A percentile compares a stretch with the other conserved stretches of the same genome.
Conservation (phyloP, 805 yeast genomes). For the Naumovozyma dairenensis region DNA sequence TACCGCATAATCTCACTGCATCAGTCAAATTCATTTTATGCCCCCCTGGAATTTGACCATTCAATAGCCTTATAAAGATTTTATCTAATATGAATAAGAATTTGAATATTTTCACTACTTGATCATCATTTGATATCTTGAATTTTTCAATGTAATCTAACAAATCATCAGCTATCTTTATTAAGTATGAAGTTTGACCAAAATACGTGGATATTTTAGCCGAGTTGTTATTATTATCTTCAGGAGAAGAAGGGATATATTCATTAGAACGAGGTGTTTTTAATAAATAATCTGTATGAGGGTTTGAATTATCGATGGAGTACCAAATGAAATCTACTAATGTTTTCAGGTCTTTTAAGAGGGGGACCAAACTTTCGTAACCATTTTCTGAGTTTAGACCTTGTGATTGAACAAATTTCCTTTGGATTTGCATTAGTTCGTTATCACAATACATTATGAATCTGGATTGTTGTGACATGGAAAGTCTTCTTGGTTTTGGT, state of each 20-base stretch:
- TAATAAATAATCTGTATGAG: slow-evolving; percentile 23
- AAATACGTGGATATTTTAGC: slow-evolving; percentile 26
- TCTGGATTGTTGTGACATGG: slow-evolving; percentile 45
- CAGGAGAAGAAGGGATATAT: neutral
- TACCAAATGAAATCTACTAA: slow-evolving; percentile 54
- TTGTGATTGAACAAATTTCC: slow-evolving; percentile 41
- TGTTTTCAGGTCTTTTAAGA: slow-evolving; percentile 38
- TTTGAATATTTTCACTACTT: slow-evolving; percentile 31
- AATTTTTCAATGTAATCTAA: slow-evolving; percentile 48
- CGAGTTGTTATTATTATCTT: neutral
- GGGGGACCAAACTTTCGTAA: slow-evolving; percentile 24
- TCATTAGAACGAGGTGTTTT: neutral
- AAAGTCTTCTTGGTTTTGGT: slow-evolving; percentile 24
- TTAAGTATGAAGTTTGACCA: slow-evolving; percentile 55
- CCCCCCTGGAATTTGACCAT: slow-evolving; percentile 28
- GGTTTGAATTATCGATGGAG: slow-evolving; percentile 35
- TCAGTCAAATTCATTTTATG: slow-evolving; percentile 39
- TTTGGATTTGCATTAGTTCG: slow-evolving; percentile 42
- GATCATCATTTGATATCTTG: slow-evolving; percentile 21
- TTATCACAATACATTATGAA: slow-evolving; percentile 47
- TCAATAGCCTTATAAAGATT: slow-evolving; percentile 32
- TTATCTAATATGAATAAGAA: slow-evolving; percentile 33
- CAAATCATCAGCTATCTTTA: slow-evolving; percentile 56
- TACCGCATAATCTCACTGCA: slow-evolving; percentile 40
- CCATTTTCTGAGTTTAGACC: slow-evolving; percentile 28